A percentile compares a stretch with the other conserved stretches of the same genome.
These are phyloP conservation scores for Gentiana straminea DNA, from an alignment of 257 asterid species.

Conservation along the genomic window DNA sequence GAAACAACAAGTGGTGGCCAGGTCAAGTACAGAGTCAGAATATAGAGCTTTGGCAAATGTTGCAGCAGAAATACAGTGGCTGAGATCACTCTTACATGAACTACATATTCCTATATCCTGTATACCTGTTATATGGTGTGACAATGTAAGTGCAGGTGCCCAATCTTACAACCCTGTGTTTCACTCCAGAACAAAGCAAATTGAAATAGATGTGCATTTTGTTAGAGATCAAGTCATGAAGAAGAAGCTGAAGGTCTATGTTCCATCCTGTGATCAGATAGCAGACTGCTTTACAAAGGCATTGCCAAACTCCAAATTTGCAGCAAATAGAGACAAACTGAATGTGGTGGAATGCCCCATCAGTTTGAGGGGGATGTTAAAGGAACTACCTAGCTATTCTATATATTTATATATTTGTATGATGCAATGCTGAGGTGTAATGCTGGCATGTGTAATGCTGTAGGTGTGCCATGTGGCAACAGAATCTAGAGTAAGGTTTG, in stretches of 20 bases:
- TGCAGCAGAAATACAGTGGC: too few relatives aligned
- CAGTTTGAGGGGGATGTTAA: background rate
- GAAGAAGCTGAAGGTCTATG: background rate
- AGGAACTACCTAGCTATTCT: too few relatives aligned
- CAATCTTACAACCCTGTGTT: background rate
- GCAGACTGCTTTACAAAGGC: background rate
- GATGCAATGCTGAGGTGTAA: too few relatives aligned
- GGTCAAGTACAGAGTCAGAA: too few relatives aligned
- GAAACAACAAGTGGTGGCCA: too few relatives aligned
- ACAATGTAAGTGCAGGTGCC: background rate
- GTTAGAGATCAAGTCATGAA: background rate
- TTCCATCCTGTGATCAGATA: background rate
- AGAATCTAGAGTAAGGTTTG: too few relatives aligned
- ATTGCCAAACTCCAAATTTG: background rate
- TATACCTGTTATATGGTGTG: background rate
- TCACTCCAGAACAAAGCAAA: background rate
- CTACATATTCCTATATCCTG: background rate
- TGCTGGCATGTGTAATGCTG: too few relatives aligned
- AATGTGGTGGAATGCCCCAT: background rate
- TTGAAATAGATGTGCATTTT: background rate
- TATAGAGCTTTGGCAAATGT: too few relatives aligned
- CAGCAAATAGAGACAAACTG: background rate
- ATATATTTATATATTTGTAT: too few relatives aligned
- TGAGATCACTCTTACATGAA: background rate
- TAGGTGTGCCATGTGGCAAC: too few relatives aligned